Evolutionary conservation across 2,329 filamentous ascomycete species (phyloP), one percentile per base, ranked within the genome.

Genomic region (Xylaria arbuscula): DNA sequence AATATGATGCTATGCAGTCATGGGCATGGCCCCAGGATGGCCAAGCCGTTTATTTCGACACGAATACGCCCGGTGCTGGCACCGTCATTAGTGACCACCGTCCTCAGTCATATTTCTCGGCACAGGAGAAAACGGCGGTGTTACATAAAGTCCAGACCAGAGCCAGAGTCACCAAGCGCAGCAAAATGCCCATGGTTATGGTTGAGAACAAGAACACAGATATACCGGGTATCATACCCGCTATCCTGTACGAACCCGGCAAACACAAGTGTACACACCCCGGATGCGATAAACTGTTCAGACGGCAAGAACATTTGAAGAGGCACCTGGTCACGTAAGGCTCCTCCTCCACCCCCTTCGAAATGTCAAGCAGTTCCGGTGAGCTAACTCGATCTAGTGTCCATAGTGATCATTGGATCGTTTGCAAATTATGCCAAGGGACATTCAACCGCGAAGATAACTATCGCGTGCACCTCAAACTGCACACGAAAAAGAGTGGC

Each of bases 281-380:
- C 2, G 2, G 2, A 0, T 88, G 86, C 75, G 75, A 62, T 10
- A 66, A 68, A 53, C 73, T 83, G 8, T 87, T 85, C 68, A 83
- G 84, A 72, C 81, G 86, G 64, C 84, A 83, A 28, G 86, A 88
- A 75, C 86, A 88, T 69, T 77, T 88, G 19, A 88, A 87, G 78
- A 81, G 86, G 34, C 86, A 88, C 73, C 80, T 83, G 60, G 81
- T 81, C 62, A 84, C 84, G 85, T 87, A 73, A 73, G 73, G 1
- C 60, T 50, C 57, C 58, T 47, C 64, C 47, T 28, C 2, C 4
- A 58, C 45, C 55, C 58, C 47, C 64, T 48, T 55, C 15, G 7
- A n/a, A 53, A 10, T 19, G 9, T 32, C 7, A 17, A 53, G 24
- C 70, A 56, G 32, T 54, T 32, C 28, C 9, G 47, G 28, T 22